Base-by-base conservation (phyloP, 2,329 filamentous ascomycete species). In the Curvularia hawaiiensis region DNA sequence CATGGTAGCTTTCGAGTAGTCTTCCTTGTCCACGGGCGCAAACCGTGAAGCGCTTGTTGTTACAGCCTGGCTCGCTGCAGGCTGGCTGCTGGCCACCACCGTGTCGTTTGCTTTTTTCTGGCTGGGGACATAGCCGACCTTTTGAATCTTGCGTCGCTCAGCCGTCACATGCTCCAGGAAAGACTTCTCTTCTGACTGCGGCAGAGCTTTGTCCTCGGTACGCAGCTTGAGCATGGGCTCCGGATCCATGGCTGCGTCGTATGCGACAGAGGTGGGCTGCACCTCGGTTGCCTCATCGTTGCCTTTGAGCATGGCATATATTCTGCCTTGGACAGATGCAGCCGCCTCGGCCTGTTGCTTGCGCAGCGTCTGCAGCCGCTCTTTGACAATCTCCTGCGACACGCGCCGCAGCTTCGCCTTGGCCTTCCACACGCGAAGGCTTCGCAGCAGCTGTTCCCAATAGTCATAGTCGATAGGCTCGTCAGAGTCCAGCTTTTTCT, bases 391-490 rank as follows among this genome's bases (percentile, higher is more conserved):
- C 12, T 86, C 86, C 63, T 91, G 87, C 64, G 89, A 93, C 16
- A 97, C 88, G 60, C 86, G 88, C 64, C 87, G 88, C 52, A 99
- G 79, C 74, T 89, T 92, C 2, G 92, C 92, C 75, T 91, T 92
- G 33, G 95, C 92, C 79, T 98, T 98, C 88, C 91, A 97, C 1
- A 97, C 87, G 7, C 90, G 82, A 61, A 99, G 80, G 72, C 89
- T 96, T 64, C 88, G 88, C 60, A 99, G 82, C 16, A 99, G 82
- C 73, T 97, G 91, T 73, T 96, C 92, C 95, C 95, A 99, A 75
- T 98, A 99, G 77, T 99, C 95, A 2, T 90, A 92, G 76, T 99
- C 95, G 64, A 99, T 94, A 10, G 91, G 88, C 71, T 97, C 93
- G 72, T 97, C 89, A 8, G 92, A 96, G 51, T 88, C 84, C 47